Percentiles rank a stretch among this genome's conserved stretches.
Evolutionary conservation across 1,284 basidiomycete genomes (phyloP).

Genomic region (Stereum hirsutum): DNA sequence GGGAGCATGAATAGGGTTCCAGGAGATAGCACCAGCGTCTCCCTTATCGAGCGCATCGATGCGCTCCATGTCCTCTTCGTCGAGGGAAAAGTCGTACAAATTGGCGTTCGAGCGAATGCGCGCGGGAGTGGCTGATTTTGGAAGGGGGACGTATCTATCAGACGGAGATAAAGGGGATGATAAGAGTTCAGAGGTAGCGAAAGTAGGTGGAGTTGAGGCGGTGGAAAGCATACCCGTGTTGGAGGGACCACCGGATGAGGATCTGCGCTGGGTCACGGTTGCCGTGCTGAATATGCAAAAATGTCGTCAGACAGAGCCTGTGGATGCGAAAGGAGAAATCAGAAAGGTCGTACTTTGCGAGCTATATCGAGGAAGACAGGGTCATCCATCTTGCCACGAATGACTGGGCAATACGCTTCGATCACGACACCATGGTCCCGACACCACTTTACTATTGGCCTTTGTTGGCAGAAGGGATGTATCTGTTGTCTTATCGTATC

Average conservation of each 20-base stretch:
- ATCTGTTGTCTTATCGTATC: too few relatives aligned
- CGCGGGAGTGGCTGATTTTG: constrained; percentile 62
- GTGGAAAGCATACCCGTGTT: constrained; percentile 39
- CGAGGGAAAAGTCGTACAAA: constrained; percentile 65
- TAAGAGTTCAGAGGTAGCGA: not conserved
- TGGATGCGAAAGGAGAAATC: not conserved
- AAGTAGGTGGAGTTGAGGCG: not conserved
- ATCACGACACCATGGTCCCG: constrained; percentile 56
- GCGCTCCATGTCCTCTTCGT: constrained; percentile 46
- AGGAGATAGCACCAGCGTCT: constrained; percentile 51
- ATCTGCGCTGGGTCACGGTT: constrained; percentile 63
- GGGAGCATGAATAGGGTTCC: constrained; percentile 55
- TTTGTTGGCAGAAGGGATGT: constrained; percentile 81
- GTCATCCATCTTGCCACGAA: constrained; percentile 52
- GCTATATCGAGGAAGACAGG: constrained; percentile 43
- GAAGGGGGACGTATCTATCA: constrained; percentile 55
- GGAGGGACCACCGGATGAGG: constrained; percentile 77
- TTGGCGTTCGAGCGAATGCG: constrained; percentile 65
- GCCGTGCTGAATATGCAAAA: constrained; percentile 26
- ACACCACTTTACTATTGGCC: constrained; percentile 74
- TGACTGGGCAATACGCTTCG: constrained; percentile 72
- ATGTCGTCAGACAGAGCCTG: constrained; percentile 1
- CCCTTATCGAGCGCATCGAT: constrained; percentile 61
- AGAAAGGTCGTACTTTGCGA: constrained; percentile 35
- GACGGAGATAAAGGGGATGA: too few relatives aligned